These are phyloP conservation scores for Russula olivacea DNA, from an alignment of 768 basidiomycete genomes.

Conservation along the genomic window DNA sequence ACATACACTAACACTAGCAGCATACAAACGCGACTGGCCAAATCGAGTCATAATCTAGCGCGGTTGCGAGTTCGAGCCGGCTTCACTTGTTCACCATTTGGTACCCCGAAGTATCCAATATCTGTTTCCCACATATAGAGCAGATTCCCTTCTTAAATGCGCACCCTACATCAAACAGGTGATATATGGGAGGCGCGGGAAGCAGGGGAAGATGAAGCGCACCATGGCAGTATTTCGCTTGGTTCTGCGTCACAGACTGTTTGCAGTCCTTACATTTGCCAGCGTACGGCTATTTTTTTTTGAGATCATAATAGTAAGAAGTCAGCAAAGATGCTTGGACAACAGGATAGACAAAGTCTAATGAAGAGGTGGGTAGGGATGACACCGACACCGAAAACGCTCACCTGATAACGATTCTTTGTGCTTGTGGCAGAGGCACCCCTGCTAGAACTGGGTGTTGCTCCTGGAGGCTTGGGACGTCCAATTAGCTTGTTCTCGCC, in stretches of 20 bases:
- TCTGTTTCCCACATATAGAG: slow-evolving; percentile 82
- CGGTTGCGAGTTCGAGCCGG: slow-evolving; percentile 15
- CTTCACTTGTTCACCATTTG: slow-evolving; percentile 77
- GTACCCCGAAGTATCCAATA: slow-evolving; percentile 78
- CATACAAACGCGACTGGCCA: slow-evolving; percentile 1
- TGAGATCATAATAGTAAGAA: slow-evolving; percentile 4
- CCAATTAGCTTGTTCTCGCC: slow-evolving; percentile 80
- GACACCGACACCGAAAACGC: slow-evolving; percentile 28
- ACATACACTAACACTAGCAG: slow-evolving; percentile 9
- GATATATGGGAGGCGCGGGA: neutral
- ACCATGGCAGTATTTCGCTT: slow-evolving; percentile 88
- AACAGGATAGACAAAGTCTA: too few relatives aligned
- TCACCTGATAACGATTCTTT: slow-evolving; percentile 72
- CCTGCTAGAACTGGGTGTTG: slow-evolving; percentile 19
- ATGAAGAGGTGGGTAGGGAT: neutral
- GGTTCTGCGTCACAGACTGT: slow-evolving; percentile 76
- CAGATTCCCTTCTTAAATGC: slow-evolving; percentile 85
- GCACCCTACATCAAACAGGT: slow-evolving; percentile 48
- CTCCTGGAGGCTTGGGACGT: slow-evolving; percentile 38
- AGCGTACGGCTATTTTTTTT: slow-evolving; percentile 62
- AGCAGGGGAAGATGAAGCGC: slow-evolving; percentile 25
- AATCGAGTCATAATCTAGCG: neutral
- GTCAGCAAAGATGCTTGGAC: slow-evolving; percentile 22
- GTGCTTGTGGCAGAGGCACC: slow-evolving; percentile 43
- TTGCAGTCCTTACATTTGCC: slow-evolving; percentile 86